These are phyloP conservation scores for Ailanthus altissimus DNA, from an alignment of 345 rosid genomes.

Conservation along the genomic window DNA sequence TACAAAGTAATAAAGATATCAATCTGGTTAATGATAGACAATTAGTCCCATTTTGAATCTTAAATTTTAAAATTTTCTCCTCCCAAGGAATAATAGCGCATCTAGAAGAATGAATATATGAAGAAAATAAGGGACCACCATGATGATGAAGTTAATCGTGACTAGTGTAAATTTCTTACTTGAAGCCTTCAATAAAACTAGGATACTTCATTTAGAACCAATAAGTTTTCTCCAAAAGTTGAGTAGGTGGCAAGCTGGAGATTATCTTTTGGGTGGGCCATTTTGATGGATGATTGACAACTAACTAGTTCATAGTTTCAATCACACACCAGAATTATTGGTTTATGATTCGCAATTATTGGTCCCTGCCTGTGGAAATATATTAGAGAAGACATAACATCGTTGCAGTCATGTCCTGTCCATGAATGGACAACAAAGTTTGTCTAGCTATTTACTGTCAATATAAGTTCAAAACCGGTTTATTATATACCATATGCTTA, in stretches of 20 bases:
- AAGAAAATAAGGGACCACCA: not conserved
- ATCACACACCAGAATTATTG: slow-evolving; percentile 14
- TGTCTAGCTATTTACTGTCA: not conserved
- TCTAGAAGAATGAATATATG: not conserved
- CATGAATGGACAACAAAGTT: not conserved
- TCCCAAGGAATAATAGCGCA: not conserved
- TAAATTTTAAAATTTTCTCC: not conserved
- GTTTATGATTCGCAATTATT: not conserved
- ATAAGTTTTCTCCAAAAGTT: not conserved
- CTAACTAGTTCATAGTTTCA: not conserved
- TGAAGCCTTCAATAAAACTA: not conserved
- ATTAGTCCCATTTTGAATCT: not conserved
- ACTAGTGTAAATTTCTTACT: not conserved
- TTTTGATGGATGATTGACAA: slow-evolving; percentile 1
- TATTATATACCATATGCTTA: not conserved
- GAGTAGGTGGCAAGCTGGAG: slow-evolving; percentile 4
- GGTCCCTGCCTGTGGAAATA: not conserved
- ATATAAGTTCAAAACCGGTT: not conserved
- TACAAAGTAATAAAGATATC: not conserved
- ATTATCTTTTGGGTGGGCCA: slow-evolving; percentile 15
- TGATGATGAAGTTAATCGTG: slow-evolving; percentile 1
- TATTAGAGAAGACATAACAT: not conserved
- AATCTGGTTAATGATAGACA: not conserved
- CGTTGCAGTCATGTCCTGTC: not conserved
- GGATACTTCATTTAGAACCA: not conserved